Conservation (phyloP, 2,329 filamentous ascomycete genomes). For the Sclerotinia spermophila region DNA sequence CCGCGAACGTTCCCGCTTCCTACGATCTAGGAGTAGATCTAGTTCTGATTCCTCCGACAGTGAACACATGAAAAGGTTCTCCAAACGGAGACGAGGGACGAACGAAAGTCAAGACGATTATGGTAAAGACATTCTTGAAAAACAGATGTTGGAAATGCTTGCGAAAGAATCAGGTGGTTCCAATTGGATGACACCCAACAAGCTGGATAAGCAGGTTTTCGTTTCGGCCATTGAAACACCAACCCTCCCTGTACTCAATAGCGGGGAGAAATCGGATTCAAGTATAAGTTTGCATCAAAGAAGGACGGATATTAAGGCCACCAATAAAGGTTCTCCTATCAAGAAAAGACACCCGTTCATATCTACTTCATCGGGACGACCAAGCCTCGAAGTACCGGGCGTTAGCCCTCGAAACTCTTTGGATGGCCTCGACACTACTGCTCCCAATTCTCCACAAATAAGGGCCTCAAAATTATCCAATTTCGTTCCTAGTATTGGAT, state of each 20-base stretch:
- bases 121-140: conserved; percentile 53
- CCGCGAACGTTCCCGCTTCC: conserved; percentile 51
- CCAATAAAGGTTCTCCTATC: conserved; percentile 20
- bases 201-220: conserved; percentile 22
- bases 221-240: conserved; percentile 23
- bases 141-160: conserved; percentile 60
- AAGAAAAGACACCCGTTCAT: conserved; percentile 25
- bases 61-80: conserved; percentile 40
- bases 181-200: conserved; percentile 18
- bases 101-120: conserved; percentile 44
- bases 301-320: conserved; percentile 26
- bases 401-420: conserved; percentile 40
- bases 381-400: conserved; percentile 49
- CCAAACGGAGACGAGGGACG: conserved; percentile 44
- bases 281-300: conserved; percentile 24
- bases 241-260: conserved; percentile 20
- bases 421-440: conserved; percentile 45
- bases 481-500: conserved; percentile 53
- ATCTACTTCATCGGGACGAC: conserved; percentile 29
- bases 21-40: conserved; percentile 51
- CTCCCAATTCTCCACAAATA: conserved; percentile 34
- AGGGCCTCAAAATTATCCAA: conserved; percentile 27
- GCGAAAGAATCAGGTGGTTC: conserved; percentile 47
- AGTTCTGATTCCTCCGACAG: conserved; percentile 59
- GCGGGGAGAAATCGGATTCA: conserved; percentile 21